phyloP scores from a whole-genome alignment of 2,329 filamentous ascomycete genomes.

The Paracamarosporium sp. region DNA sequence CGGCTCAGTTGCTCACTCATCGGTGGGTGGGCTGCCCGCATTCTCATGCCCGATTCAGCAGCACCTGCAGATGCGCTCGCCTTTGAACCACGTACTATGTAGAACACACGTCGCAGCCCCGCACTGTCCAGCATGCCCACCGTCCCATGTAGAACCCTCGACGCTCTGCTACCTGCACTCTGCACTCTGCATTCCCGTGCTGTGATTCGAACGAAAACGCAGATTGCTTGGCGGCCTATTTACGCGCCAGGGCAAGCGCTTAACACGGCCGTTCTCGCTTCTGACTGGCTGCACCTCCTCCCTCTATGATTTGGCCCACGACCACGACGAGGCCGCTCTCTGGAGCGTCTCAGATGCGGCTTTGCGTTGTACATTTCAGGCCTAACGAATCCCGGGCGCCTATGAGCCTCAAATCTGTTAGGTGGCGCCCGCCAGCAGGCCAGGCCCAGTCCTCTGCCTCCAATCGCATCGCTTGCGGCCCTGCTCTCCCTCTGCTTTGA shows the following conservation, averaged over 20 bases:
- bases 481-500: slow-evolving; percentile 32
- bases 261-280: slow-evolving; percentile 22
- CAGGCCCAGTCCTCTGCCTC: slow-evolving; percentile 31
- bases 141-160: too few species aligned
- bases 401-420: slow-evolving; percentile 38
- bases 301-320: slow-evolving; percentile 29
- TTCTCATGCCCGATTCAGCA: too few species aligned
- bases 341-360: slow-evolving; percentile 45
- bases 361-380: slow-evolving; percentile 40
- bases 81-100: too few species aligned
- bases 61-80: too few species aligned
- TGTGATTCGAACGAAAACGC: not conserved
- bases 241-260: slow-evolving; percentile 36
- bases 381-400: slow-evolving; percentile 46
- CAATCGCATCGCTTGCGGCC: slow-evolving; percentile 38
- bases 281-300: slow-evolving; percentile 35
- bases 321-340: slow-evolving; percentile 36
- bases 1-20: not conserved
- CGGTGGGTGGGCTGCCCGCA: too few species aligned
- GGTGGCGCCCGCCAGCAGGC: slow-evolving; percentile 41
- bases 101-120: too few species aligned
- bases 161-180: too few species aligned
- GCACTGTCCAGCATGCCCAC: too few species aligned
- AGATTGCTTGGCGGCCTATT: slow-evolving; percentile 19
- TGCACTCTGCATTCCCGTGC: too few species aligned